A percentile compares a stretch with the other conserved stretches of the same genome.
Conservation (phyloP, 2,329 filamentous ascomycete species). For the Cladosporium cucumerinum region DNA sequence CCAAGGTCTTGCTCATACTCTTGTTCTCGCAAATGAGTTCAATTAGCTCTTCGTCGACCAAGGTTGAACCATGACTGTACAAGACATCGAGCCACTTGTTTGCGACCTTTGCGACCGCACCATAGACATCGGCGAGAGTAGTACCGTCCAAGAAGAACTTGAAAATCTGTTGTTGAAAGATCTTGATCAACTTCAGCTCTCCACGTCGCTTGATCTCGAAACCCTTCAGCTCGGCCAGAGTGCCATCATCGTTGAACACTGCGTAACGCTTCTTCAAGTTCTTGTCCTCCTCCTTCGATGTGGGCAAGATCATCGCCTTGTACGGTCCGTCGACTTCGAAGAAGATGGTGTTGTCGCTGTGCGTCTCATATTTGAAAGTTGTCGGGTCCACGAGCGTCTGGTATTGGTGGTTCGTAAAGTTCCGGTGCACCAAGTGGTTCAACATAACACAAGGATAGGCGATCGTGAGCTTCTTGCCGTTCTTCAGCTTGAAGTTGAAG, state of each 20-base stretch:
- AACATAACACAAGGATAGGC: conserved; percentile 99
- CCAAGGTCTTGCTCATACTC: conserved; percentile 94
- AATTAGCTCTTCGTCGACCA: conserved; percentile 95
- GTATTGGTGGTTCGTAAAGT: conserved; percentile 97
- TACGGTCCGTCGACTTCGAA: conserved; percentile 99
- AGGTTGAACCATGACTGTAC: conserved; percentile 78
- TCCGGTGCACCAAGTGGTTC: conserved; percentile 91
- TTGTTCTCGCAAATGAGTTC: conserved; percentile 99
- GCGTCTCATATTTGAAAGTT: conserved; percentile 87
- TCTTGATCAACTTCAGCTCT: conserved; percentile 98
- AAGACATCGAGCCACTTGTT: conserved; percentile 97
- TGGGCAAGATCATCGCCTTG: conserved; percentile 93
- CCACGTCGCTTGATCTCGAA: conserved; percentile 97
- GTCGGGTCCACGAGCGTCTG: conserved; percentile 78
- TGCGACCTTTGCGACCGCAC: conserved; percentile 86
- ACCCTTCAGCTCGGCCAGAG: conserved; percentile 89
- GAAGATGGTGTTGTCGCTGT: conserved; percentile 98
- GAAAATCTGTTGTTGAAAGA: conserved; percentile 99
- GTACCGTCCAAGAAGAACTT: conserved; percentile 95
- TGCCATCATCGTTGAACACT: conserved; percentile 97
- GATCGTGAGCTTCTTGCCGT: conserved; percentile 92
- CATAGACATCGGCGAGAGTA: conserved; percentile 85
- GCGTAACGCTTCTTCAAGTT: conserved; percentile 99
- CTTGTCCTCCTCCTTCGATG: conserved; percentile 98
- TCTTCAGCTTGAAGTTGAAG: conserved; percentile 88